A percentile compares a stretch with the other conserved stretches of the same genome.
Evolutionary conservation across 139 green algal species (phyloP).

Genomic region (Auxenochlorella pyrenoidosa): DNA sequence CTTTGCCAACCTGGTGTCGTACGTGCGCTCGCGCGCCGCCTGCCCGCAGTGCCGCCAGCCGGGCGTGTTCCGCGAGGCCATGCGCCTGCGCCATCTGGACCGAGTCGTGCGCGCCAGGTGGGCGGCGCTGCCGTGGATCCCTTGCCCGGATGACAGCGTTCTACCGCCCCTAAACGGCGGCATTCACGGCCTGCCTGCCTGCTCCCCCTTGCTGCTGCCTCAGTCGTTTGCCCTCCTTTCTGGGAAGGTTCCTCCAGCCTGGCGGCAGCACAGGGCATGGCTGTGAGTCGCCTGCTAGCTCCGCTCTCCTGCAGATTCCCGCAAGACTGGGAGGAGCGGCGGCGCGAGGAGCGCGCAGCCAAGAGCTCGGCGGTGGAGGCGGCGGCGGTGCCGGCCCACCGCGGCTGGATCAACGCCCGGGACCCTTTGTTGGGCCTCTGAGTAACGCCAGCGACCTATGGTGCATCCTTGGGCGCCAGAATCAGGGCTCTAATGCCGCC

Average conservation of each 20-base stretch:
- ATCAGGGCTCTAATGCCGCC: too few species aligned
- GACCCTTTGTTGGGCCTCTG: background rate
- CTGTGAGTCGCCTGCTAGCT: too few species aligned
- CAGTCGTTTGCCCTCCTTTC: too few species aligned
- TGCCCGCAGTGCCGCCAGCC: slow-evolving; percentile 54
- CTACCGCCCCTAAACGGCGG: too few species aligned
- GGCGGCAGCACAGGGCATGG: too few species aligned
- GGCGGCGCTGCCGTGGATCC: background rate
- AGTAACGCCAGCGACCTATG: background rate
- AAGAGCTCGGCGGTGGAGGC: background rate
- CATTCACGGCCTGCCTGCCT: too few species aligned
- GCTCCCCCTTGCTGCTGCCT: too few species aligned
- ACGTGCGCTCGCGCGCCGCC: slow-evolving; percentile 6
- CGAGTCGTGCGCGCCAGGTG: slow-evolving; percentile 29
- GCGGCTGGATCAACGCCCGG: background rate
- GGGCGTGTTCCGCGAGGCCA: slow-evolving; percentile 30
- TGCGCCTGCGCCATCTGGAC: slow-evolving; percentile 34
- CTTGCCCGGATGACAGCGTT: too few species aligned
- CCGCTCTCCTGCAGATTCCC: background rate
- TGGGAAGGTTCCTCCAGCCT: too few species aligned
- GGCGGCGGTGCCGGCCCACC: background rate
- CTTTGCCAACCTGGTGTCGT: slow-evolving; percentile 35
- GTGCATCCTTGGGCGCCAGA: too few species aligned
- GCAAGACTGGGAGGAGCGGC: slow-evolving; percentile 26
- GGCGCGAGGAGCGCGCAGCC: slow-evolving; percentile 20